phyloP scores from a whole-genome alignment of 148 eudicot species.

The Cornus florida region DNA sequence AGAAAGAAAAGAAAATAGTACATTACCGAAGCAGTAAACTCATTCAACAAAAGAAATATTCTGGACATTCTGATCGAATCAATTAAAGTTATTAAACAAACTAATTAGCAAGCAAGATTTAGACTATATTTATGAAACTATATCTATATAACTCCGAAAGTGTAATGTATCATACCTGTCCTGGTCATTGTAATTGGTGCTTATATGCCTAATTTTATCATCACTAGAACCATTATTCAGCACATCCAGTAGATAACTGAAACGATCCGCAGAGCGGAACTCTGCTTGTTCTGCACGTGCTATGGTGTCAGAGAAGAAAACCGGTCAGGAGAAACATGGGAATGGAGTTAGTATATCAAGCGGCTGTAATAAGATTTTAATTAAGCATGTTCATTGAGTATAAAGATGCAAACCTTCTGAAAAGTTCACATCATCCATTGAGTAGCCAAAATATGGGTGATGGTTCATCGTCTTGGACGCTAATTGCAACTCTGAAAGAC shows the following conservation, averaged over 20 bases:
- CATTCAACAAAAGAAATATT: too few relatives aligned
- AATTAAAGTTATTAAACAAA: neutral
- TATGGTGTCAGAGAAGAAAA: slow-evolving; percentile 3
- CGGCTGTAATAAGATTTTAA: neutral
- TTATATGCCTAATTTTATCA: slow-evolving; percentile 21
- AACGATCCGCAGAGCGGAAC: slow-evolving; percentile 26
- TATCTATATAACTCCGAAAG: neutral
- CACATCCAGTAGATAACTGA: slow-evolving; percentile 33
- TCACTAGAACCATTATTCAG: slow-evolving; percentile 34
- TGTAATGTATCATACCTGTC: slow-evolving; percentile 25
- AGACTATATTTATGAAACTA: neutral
- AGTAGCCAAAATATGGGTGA: slow-evolving; percentile 18
- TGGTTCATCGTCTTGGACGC: slow-evolving; percentile 10
- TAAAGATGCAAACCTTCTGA: slow-evolving; percentile 28
- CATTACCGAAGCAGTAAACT: too few relatives aligned
- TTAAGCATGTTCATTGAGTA: neutral
- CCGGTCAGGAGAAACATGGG: neutral
- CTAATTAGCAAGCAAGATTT: neutral
- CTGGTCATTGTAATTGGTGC: slow-evolving; percentile 28
- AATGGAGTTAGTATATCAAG: neutral
- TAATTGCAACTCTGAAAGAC: slow-evolving; percentile 23
- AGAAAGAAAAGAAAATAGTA: neutral
- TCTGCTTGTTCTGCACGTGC: slow-evolving; percentile 25
- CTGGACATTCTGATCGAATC: neutral
- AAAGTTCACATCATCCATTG: slow-evolving; percentile 30